These are phyloP conservation scores for Pseudocercospora musae DNA, from an alignment of 2,329 filamentous ascomycete genomes.

Conservation along the genomic window DNA sequence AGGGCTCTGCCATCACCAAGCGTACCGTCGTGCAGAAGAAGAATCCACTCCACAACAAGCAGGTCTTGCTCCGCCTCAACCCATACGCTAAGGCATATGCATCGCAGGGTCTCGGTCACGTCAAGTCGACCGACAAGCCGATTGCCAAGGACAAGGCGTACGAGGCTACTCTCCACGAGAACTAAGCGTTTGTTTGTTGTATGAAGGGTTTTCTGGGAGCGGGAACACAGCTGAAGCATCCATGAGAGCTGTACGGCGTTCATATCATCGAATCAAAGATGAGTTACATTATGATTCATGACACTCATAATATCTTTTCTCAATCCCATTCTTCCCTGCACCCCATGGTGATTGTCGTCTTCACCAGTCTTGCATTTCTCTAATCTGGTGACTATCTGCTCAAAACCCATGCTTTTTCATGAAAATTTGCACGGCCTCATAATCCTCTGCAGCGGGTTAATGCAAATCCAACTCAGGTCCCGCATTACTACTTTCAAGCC, in stretches of 20 bases:
- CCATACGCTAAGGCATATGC: conserved; percentile 90
- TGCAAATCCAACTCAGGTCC: conserved; percentile 33
- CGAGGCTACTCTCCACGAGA: conserved; percentile 47
- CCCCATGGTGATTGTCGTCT: too few relatives aligned
- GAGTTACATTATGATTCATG: not conserved
- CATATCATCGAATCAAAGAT: conserved; percentile 16
- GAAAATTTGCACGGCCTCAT: not conserved
- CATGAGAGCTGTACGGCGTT: conserved; percentile 25
- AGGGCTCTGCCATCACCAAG: conserved; percentile 87
- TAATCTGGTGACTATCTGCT: too few relatives aligned
- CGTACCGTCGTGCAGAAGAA: conserved; percentile 94
- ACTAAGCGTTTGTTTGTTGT: conserved; percentile 37
- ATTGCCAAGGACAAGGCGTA: conserved; percentile 53
- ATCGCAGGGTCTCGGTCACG: conserved; percentile 77
- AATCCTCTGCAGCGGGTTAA: conserved; percentile 4
- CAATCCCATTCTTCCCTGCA: too few relatives aligned
- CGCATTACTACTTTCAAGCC: conserved; percentile 2
- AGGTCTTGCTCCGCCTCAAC: conserved; percentile 97
- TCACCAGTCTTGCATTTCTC: too few relatives aligned
- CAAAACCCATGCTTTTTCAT: not conserved
- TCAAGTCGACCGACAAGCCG: conserved; percentile 64
- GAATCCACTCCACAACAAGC: conserved; percentile 99
- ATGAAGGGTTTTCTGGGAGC: conserved; percentile 22
- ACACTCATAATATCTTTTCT: too few relatives aligned
- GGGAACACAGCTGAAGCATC: conserved; percentile 16